These are phyloP conservation scores for Dipteronia dyeriana DNA, from an alignment of 345 rosid species.

Conservation along the genomic window DNA sequence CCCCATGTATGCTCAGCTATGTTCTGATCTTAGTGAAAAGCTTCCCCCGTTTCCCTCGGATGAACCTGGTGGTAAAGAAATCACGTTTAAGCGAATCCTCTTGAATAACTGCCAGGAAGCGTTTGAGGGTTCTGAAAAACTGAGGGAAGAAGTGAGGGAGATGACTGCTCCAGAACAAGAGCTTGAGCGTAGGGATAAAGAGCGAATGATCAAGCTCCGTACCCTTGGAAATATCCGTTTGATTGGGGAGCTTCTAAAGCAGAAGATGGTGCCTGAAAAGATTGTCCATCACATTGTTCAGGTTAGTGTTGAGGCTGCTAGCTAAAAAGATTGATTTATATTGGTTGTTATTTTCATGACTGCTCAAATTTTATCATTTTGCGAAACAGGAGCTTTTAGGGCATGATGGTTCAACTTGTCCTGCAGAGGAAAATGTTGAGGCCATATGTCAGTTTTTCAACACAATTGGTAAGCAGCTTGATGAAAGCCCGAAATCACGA, in stretches of 20 bases:
- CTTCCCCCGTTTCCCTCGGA: slow-evolving; percentile 89
- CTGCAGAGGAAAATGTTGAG: slow-evolving; percentile 90
- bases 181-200: slow-evolving; percentile 82
- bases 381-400: slow-evolving; percentile 82
- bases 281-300: slow-evolving; percentile 89
- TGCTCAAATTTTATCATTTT: slow-evolving; percentile 8
- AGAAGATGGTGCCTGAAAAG: slow-evolving; percentile 93
- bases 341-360: not conserved
- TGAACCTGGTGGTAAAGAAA: slow-evolving; percentile 78
- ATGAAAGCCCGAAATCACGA: slow-evolving; percentile 65
- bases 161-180: slow-evolving; percentile 83
- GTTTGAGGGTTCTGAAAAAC: slow-evolving; percentile 83
- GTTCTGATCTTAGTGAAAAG: slow-evolving; percentile 75
- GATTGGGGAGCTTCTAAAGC: slow-evolving; percentile 95
- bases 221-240: slow-evolving; percentile 89
- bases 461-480: slow-evolving; percentile 92
- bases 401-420: slow-evolving; percentile 55
- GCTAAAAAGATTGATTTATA: not conserved
- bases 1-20: slow-evolving; percentile 87
- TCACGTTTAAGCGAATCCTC: slow-evolving; percentile 85
- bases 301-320: slow-evolving; percentile 35
- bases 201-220: slow-evolving; percentile 73
- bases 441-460: slow-evolving; percentile 84
- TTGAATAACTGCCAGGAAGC: slow-evolving; percentile 90
- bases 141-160: slow-evolving; percentile 75